Percentiles rank a stretch among this genome's conserved stretches.
These are phyloP conservation scores for Tetrahymena malaccensis DNA, from an alignment of 73 alveolate species.

Conservation along the genomic window DNA sequence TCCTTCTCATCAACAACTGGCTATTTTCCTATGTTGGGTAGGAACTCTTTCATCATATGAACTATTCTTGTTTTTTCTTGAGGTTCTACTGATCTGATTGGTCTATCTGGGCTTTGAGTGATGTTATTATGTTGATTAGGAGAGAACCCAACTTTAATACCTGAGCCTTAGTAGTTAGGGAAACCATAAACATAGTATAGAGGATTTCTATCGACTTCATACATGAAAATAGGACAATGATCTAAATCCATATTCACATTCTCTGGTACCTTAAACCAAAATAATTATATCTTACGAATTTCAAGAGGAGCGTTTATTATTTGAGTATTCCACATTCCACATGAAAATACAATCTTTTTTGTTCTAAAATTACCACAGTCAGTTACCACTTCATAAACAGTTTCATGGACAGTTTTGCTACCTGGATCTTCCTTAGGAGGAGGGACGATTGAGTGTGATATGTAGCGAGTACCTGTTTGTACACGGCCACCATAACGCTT, in stretches of 20 bases:
- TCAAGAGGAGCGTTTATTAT: not conserved
- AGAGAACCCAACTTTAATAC: not conserved
- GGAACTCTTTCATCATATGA: not conserved
- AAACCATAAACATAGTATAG: not conserved
- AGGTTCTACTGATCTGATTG: not conserved
- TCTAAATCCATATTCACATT: not conserved
- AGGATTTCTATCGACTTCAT: not conserved
- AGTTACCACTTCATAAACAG: not conserved
- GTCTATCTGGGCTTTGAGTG: not conserved
- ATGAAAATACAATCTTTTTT: not conserved
- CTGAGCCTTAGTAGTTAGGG: not conserved
- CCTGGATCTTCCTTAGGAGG: not conserved
- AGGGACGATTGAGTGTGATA: not conserved
- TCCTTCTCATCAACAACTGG: not conserved
- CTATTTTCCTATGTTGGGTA: not conserved
- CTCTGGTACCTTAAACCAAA: not conserved
- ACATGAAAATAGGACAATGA: not conserved
- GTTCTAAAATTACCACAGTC: not conserved
- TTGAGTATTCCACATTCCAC: not conserved
- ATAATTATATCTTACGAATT: not conserved
- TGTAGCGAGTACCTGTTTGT: not conserved
- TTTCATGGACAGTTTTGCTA: not conserved
- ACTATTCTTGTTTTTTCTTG: not conserved
- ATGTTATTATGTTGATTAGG: not conserved
- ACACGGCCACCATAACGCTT: not conserved